Conservation (phyloP, 331 rosid genomes). For the Quercus phellos region DNA sequence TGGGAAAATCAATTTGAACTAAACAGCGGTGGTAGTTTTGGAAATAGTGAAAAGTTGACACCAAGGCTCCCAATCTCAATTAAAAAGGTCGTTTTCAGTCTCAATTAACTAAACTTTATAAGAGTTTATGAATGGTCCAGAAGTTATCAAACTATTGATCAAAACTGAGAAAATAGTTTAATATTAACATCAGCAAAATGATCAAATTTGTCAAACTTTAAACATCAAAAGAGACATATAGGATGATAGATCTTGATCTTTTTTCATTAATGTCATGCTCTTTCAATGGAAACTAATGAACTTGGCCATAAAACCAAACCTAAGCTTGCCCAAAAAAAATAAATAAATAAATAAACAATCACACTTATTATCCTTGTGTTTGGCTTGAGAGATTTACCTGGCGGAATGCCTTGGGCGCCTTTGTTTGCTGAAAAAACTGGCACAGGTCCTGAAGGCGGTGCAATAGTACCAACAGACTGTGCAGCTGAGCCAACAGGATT, state of each 20-base stretch:
- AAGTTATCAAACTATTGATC: neutral
- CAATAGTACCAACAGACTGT: constrained; percentile 18
- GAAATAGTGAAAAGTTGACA: no score
- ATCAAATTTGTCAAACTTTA: neutral
- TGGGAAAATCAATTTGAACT: no score
- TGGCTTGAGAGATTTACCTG: constrained; percentile 52
- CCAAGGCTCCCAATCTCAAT: no score
- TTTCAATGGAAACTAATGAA: neutral
- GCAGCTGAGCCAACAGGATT: constrained; percentile 29
- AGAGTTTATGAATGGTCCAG: neutral
- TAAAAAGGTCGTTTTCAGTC: no score
- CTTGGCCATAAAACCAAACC: neutral
- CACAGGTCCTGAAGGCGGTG: constrained; percentile 28
- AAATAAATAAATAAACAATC: neutral
- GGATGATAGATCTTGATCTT: neutral
- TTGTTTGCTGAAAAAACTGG: constrained; percentile 31
- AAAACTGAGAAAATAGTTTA: neutral
- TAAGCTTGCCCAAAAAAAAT: neutral
- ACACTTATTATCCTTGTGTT: neutral
- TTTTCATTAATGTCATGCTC: neutral
- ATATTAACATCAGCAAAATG: neutral
- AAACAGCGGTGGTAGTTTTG: no score
- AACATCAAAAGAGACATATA: neutral
- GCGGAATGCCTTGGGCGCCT: constrained; percentile 32
- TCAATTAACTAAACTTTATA: no score